A percentile compares a stretch with the other conserved stretches of the same genome.
phyloP scores from a whole-genome alignment of 2,329 filamentous ascomycete genomes.

The Colletotrichum tanaceti region DNA sequence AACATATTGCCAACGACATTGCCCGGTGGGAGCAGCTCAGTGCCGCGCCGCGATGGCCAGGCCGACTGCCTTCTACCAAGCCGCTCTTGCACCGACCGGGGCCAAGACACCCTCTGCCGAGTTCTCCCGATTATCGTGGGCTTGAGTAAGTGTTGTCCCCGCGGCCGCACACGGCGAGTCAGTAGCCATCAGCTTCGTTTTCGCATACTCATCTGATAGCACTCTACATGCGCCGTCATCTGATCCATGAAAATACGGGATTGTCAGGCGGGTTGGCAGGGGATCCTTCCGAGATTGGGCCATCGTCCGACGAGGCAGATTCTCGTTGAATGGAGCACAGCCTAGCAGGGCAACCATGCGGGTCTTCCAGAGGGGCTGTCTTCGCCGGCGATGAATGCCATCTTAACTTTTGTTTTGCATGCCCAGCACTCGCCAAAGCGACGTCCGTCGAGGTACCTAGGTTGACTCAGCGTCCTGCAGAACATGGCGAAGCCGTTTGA shows the following conservation, averaged over 20 bases:
- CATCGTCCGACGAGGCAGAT: slow-evolving; percentile 7
- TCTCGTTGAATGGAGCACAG: slow-evolving; percentile 12
- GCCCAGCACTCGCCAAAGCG: slow-evolving; percentile 21
- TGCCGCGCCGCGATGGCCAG: slow-evolving; percentile 3
- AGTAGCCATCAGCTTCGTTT: slow-evolving; percentile 27
- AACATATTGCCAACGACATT: background rate
- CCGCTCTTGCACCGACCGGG: slow-evolving; percentile 8
- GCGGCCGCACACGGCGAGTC: slow-evolving; percentile 23
- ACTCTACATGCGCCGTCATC: slow-evolving; percentile 31
- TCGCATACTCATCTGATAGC: slow-evolving; percentile 15
- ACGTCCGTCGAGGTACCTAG: background rate
- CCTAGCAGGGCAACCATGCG: slow-evolving; percentile 1
- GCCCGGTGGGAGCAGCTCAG: background rate
- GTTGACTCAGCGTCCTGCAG: slow-evolving; percentile 9
- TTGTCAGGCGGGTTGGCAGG: slow-evolving; percentile 9
- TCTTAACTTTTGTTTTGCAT: slow-evolving; percentile 25
- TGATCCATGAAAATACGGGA: slow-evolving; percentile 16
- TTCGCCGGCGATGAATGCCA: slow-evolving; percentile 2
- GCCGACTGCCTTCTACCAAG: background rate
- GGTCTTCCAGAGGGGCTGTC: background rate
- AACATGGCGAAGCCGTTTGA: slow-evolving; percentile 2
- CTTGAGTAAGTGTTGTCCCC: slow-evolving; percentile 9
- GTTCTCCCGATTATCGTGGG: background rate
- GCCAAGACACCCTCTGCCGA: background rate
- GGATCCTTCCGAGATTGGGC: slow-evolving; percentile 5